Base-by-base conservation (phyloP, 164 flowering plant species). In the Brasenia schreberi region DNA sequence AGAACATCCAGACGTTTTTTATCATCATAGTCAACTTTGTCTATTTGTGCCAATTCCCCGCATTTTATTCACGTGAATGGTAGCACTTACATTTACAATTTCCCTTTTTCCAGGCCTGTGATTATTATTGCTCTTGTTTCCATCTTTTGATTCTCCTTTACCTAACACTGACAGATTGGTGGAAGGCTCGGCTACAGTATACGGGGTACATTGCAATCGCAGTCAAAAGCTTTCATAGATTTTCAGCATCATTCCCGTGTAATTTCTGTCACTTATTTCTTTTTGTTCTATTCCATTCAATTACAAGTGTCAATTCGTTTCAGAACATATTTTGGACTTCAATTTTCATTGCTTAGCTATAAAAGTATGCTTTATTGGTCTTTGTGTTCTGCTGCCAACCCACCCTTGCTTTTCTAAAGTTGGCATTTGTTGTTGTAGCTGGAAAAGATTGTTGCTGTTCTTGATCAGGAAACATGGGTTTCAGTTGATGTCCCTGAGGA, bases 381-480 rank as follows among this genome's bases (percentile, higher is more conserved):
- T 63, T 43, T 69, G 11, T 19, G 17, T 9, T 43, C 59, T 59
- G 18, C 43, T 66, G 73, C 6, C 7, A 17, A 43, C 63, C 39
- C 4, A 43, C 63, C 39, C 4, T 17, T 64, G 33, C 19, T 23
- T 18, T 43, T 44, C 53, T 49, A 49, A 49, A 7, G 53, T 49
- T 7, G 14, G 0, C 12, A 7, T 49, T 56, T 17, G 17, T 66
- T 65, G 16, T 65, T 72, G 63, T 73, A 95, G 99, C 86, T 92
- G 90, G 72, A 84, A 65, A 90, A 90, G 79, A 78, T 95, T 64
- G 88, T 77, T 82, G 99, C 99, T 65, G 84, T 95, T 73, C 96
- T 95, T 78, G 99, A 95, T 73, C 99, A 95, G 75, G 99, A 95
- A 82, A 89, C 95, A 66, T 95, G 99, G 99, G 87, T 76, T 66